Evolutionary conservation across 768 basidiomycete genomes (phyloP).

Genomic region (Mycena floridula): DNA sequence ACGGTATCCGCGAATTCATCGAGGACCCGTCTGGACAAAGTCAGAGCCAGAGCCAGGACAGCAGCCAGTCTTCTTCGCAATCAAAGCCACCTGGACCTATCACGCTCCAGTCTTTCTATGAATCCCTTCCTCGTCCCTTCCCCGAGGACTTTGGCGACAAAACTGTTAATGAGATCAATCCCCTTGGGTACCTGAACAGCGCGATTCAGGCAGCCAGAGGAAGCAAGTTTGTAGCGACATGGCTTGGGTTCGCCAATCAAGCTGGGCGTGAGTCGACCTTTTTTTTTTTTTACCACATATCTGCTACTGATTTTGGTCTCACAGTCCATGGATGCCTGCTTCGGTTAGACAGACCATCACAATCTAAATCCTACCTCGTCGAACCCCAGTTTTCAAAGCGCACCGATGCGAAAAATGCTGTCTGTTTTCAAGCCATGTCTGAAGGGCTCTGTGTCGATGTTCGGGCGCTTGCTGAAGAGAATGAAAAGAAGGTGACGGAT

Average conservation of each 20-base stretch:
- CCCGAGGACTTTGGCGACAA: conserved; percentile 45
- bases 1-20: conserved; percentile 57
- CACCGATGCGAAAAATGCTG: conserved; percentile 64
- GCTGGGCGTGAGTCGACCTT: not conserved
- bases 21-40: conserved; percentile 47
- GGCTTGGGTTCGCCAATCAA: not conserved
- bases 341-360: conserved; percentile 46
- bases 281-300: conserved; percentile 5
- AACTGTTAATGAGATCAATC: conserved; percentile 45
- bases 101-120: conserved; percentile 53
- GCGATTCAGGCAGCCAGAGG: conserved; percentile 48
- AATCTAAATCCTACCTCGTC: conserved; percentile 52
- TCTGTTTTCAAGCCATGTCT: conserved; percentile 58
- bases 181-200: conserved; percentile 46
- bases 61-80: not conserved
- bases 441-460: conserved; percentile 55
- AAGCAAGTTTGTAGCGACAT: conserved; percentile 19
- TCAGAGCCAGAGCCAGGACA: conserved; percentile 15
- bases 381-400: conserved; percentile 58
- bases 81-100: conserved; percentile 14
- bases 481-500: conserved; percentile 41
- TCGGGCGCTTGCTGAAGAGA: conserved; percentile 32
- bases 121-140: conserved; percentile 60
- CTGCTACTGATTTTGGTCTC: conserved; percentile 3
- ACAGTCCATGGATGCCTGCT: conserved; percentile 61